Conservation (phyloP, 768 basidiomycete species). For the Amanita pallidorosea region DNA sequence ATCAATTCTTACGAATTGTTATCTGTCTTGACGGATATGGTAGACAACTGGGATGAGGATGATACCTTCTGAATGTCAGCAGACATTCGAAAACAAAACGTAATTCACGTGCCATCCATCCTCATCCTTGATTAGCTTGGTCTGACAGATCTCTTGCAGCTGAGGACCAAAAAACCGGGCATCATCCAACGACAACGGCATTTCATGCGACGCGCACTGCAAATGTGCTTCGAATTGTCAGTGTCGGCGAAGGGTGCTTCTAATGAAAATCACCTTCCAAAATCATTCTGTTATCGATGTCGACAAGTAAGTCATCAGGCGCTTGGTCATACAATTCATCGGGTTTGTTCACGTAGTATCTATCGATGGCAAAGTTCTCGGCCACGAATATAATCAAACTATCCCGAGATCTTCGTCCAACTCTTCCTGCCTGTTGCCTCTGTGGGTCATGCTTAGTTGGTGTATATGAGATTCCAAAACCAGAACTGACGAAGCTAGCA, state of each 20-base stretch:
- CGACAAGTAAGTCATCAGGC: conserved; percentile 54
- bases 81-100: background rate
- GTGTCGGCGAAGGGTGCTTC: background rate
- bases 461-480: background rate
- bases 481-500: conserved; percentile 61
- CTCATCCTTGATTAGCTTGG: conserved; percentile 50
- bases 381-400: conserved; percentile 68
- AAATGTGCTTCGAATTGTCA: conserved; percentile 42
- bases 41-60: conserved; percentile 67
- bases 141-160: conserved; percentile 48
- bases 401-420: conserved; percentile 73
- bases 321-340: conserved; percentile 56
- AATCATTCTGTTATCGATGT: conserved; percentile 63
- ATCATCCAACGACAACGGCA: conserved; percentile 66
- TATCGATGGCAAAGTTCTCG: conserved; percentile 60
- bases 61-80: conserved; percentile 46
- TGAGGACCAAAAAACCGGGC: conserved; percentile 60
- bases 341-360: conserved; percentile 62
- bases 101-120: conserved; percentile 59
- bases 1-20: conserved; percentile 42
- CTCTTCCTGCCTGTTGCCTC: conserved; percentile 86
- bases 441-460: conserved; percentile 16
- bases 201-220: conserved; percentile 82
- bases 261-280: conserved; percentile 38
- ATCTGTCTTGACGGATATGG: conserved; percentile 68